Percentiles rank a stretch among this genome's conserved stretches.
Evolutionary conservation across 345 rosid species (phyloP).

Genomic region (Ceriops zippeliana): DNA sequence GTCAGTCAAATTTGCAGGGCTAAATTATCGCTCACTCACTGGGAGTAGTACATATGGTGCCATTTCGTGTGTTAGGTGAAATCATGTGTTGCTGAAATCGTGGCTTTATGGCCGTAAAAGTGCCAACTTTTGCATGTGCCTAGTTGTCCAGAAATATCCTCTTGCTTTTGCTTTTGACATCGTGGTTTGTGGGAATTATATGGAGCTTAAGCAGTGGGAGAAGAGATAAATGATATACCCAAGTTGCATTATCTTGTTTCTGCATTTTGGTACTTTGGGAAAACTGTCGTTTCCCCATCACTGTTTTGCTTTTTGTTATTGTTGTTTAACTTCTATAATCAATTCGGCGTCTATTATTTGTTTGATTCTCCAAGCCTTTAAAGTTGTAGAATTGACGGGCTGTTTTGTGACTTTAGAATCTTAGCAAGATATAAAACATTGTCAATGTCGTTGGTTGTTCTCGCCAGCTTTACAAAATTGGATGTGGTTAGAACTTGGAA

Average conservation of each 20-base stretch:
- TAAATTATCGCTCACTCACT: neutral
- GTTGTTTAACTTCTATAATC: neutral
- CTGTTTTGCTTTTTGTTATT: neutral
- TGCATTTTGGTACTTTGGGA: too few species aligned
- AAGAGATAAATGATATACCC: neutral
- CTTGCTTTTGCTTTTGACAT: neutral
- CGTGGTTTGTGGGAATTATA: neutral
- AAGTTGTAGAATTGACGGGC: too few species aligned
- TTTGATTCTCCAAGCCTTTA: too few species aligned
- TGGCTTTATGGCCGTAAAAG: neutral
- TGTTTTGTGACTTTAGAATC: too few species aligned
- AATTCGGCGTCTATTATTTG: too few species aligned
- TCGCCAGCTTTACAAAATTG: too few species aligned
- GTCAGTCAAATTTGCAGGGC: neutral
- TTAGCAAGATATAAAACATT: too few species aligned
- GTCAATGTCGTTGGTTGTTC: too few species aligned
- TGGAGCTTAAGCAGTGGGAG: neutral
- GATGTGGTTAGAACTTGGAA: too few species aligned
- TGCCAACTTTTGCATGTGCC: slow-evolving; percentile 9
- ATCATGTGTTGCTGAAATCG: neutral
- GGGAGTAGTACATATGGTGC: neutral
- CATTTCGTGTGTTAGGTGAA: neutral
- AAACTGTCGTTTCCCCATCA: neutral
- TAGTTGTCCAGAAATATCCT: neutral
- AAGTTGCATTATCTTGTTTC: neutral